A percentile compares a stretch with the other conserved stretches of the same genome.
Evolutionary conservation across 331 rosid species (phyloP).

Genomic region (Quercus tomentella): DNA sequence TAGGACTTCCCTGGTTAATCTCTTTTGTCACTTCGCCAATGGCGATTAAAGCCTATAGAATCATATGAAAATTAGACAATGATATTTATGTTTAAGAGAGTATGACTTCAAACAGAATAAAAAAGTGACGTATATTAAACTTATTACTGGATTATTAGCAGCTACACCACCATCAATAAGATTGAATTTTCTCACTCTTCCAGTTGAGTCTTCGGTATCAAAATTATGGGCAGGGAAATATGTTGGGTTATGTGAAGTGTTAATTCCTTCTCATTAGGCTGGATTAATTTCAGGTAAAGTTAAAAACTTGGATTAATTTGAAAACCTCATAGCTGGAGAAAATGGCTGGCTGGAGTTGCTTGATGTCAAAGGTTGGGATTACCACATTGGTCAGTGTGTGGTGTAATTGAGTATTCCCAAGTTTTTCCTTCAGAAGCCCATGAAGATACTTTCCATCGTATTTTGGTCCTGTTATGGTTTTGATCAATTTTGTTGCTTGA

Average conservation of each 20-base stretch:
- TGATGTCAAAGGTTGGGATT: too few species aligned
- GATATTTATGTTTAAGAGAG: background rate
- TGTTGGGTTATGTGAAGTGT: too few species aligned
- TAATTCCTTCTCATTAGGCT: too few species aligned
- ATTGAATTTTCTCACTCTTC: background rate
- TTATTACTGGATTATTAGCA: background rate
- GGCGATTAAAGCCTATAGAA: background rate
- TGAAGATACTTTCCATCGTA: slow-evolving; percentile 13
- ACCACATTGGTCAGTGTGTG: too few species aligned
- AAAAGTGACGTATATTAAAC: background rate
- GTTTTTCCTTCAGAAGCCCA: too few species aligned
- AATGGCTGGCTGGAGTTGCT: too few species aligned
- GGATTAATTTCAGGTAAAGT: too few species aligned
- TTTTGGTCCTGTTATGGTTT: slow-evolving; percentile 1
- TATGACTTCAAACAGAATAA: background rate
- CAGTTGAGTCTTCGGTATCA: background rate
- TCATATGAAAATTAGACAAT: background rate
- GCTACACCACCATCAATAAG: background rate
- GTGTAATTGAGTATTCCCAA: too few species aligned
- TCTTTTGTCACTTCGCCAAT: background rate
- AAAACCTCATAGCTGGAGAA: too few species aligned
- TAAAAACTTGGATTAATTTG: too few species aligned
- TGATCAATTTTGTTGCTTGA: background rate
- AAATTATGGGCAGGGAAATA: background rate
- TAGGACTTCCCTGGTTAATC: background rate